A percentile compares a stretch with the other conserved stretches of the same genome.
Conservation (phyloP, 108 stramenopile genomes). For the Parmales sp. region DNA sequence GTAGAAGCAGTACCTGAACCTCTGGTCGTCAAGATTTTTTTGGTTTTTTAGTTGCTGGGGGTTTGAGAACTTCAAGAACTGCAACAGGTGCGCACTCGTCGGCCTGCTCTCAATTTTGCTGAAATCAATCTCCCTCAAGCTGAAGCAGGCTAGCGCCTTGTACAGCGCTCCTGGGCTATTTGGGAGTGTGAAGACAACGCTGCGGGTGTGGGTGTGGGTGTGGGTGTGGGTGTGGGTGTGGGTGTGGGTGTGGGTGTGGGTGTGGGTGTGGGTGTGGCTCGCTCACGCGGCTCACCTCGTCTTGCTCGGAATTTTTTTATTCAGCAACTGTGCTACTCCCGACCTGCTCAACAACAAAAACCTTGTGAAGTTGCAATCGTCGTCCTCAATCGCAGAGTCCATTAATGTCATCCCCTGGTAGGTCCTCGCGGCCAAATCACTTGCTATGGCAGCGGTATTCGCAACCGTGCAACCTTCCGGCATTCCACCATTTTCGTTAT, state of each 20-base stretch:
- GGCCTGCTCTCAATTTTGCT: conserved; percentile 93
- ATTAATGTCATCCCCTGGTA: conserved; percentile 77
- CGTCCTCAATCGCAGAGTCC: conserved; percentile 87
- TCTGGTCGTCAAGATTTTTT: conserved; percentile 42
- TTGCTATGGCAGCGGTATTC: conserved; percentile 87
- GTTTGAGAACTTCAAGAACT: conserved; percentile 59
- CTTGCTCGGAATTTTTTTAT: conserved; percentile 56
- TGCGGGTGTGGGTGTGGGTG: no score
- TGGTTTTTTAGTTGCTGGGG: neutral
- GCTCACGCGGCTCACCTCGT: no score
- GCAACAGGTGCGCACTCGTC: conserved; percentile 66
- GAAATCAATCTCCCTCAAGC: conserved; percentile 87
- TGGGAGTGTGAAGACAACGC: conserved; percentile 84
- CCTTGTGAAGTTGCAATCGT: conserved; percentile 91
- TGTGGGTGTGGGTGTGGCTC: no score
- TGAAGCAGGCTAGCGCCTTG: conserved; percentile 91
- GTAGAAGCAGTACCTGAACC: conserved; percentile 84
- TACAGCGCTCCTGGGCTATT: conserved; percentile 86
- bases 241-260: no score
- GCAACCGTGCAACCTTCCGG: conserved; percentile 65
- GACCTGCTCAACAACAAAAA: conserved; percentile 78
- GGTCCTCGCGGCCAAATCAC: conserved; percentile 76
- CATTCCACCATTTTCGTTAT: conserved; percentile 18
- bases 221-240: no score
- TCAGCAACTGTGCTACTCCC: conserved; percentile 54